Evolutionary conservation across 352 stramenopile species (phyloP).

Genomic region (Phytophthora sojae): DNA sequence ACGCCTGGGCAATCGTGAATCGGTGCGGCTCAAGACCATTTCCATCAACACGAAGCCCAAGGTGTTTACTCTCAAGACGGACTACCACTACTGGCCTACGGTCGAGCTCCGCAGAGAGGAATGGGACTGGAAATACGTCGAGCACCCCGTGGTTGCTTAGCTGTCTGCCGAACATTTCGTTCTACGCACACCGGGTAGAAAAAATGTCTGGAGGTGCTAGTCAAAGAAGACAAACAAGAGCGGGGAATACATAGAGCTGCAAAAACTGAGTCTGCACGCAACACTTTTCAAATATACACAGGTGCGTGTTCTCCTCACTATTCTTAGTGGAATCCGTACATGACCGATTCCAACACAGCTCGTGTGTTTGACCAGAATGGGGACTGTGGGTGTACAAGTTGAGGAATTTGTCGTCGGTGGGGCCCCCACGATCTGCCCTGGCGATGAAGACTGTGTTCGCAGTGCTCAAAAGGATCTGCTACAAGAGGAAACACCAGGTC

Average conservation of each 20-base stretch:
- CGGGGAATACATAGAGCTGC: conserved; percentile 22
- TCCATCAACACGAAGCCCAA: conserved; percentile 92
- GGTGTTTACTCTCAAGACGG: conserved; percentile 91
- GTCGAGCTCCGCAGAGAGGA: conserved; percentile 76
- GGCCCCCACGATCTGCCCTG: neutral
- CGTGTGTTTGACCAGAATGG: conserved; percentile 12
- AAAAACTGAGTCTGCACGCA: neutral
- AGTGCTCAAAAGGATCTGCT: neutral
- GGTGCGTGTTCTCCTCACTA: conserved; percentile 11
- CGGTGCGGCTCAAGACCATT: conserved; percentile 91
- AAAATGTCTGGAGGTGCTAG: too few species aligned
- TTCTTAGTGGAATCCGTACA: conserved; percentile 18
- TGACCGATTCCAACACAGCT: neutral
- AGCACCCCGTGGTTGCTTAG: conserved; percentile 24
- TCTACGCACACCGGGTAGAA: conserved; percentile 1
- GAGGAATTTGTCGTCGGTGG: conserved; percentile 3
- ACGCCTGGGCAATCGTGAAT: conserved; percentile 81
- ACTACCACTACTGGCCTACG: conserved; percentile 93
- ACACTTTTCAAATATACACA: conserved; percentile 15
- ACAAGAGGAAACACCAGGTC: neutral
- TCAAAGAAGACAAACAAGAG: conserved; percentile 2
- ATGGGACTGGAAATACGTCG: conserved; percentile 81
- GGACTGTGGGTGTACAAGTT: conserved; percentile 20
- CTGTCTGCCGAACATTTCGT: neutral
- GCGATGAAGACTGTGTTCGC: conserved; percentile 1